Evolutionary conservation across 108 stramenopile genomes (phyloP).

Genomic region (Cyclostephanos tholiformis): DNA sequence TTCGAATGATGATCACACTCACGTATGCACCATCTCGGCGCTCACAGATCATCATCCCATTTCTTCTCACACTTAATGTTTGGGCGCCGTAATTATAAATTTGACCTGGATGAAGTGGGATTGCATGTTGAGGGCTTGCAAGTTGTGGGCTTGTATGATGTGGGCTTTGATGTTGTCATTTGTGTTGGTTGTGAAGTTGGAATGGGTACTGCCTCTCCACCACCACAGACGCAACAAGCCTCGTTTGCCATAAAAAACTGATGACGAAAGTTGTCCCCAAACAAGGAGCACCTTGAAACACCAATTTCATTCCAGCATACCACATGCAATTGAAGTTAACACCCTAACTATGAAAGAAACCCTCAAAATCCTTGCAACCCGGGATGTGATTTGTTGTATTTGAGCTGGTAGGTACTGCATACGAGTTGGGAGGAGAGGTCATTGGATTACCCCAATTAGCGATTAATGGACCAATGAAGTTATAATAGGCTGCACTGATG

Average conservation of each 20-base stretch:
- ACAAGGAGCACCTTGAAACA: background rate
- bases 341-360: background rate
- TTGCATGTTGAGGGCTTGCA: too few species aligned
- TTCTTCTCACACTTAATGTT: too few species aligned
- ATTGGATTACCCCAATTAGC: background rate
- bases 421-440: too few species aligned
- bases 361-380: background rate
- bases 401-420: too few species aligned
- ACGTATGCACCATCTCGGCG: too few species aligned
- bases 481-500: background rate
- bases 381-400: background rate
- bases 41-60: too few species aligned
- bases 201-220: background rate
- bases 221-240: slow-evolving; percentile 11
- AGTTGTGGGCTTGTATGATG: too few species aligned
- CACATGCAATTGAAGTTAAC: background rate
- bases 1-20: too few species aligned
- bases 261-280: background rate
- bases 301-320: background rate
- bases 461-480: background rate
- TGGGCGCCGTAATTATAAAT: too few species aligned
- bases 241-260: background rate
- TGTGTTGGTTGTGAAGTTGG: background rate
- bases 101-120: too few species aligned
- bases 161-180: too few species aligned